Percentiles rank a stretch among this genome's conserved stretches.
Conservation (phyloP, 2,329 filamentous ascomycete species). For the Didymella lethalis region DNA sequence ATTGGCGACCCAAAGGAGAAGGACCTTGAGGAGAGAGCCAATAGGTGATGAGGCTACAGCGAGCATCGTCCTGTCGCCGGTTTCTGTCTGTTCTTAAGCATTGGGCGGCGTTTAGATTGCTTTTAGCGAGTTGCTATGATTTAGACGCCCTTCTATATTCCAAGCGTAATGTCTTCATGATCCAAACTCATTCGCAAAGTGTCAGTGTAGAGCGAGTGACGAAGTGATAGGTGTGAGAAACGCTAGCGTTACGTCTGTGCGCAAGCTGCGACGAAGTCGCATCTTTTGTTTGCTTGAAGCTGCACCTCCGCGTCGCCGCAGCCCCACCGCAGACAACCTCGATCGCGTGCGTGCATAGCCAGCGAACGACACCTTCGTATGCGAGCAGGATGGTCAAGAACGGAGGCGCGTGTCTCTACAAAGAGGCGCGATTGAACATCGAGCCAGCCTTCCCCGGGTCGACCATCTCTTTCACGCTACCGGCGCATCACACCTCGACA, state of each 20-base stretch:
- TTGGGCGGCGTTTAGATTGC: constrained; percentile 24
- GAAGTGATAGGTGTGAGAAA: not conserved
- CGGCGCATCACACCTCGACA: constrained; percentile 42
- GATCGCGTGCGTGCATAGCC: constrained; percentile 13
- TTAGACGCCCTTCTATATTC: constrained; percentile 13
- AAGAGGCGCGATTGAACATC: constrained; percentile 85
- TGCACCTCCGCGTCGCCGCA: constrained; percentile 34
- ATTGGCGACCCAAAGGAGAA: constrained; percentile 96
- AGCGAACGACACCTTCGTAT: constrained; percentile 51
- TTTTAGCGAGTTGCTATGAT: constrained; percentile 16
- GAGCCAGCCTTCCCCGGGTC: constrained; percentile 75
- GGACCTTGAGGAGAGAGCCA: constrained; percentile 77
- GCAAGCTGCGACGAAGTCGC: constrained; percentile 25
- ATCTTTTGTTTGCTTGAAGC: constrained; percentile 43
- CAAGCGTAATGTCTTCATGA: not conserved
- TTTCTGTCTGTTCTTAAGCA: constrained; percentile 21
- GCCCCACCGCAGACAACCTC: constrained; percentile 26
- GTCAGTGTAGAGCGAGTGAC: too few species aligned
- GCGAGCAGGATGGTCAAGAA: constrained; percentile 73
- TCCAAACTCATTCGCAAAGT: too few species aligned
- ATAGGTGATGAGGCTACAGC: constrained; percentile 21
- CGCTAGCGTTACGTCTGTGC: constrained; percentile 29
- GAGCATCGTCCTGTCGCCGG: not conserved
- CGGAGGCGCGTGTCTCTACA: constrained; percentile 74
- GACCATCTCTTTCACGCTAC: constrained; percentile 68